Percentiles rank a stretch among this genome's conserved stretches.
Conservation (phyloP, 1,284 basidiomycete genomes). For the Sporisorium reilianum region DNA sequence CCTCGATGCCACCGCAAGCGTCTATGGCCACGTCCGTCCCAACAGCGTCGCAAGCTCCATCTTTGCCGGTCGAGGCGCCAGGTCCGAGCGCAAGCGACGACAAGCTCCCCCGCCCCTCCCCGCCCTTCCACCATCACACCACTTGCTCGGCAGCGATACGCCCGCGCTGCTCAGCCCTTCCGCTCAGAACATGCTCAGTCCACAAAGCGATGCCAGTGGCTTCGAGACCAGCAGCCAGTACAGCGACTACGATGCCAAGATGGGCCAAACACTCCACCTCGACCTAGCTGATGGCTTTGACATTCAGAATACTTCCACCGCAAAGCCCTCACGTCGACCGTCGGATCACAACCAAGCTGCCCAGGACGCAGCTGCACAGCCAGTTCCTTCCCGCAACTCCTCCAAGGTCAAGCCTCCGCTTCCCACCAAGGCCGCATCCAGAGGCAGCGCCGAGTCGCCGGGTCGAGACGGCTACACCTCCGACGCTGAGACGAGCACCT, state of each 20-base stretch:
- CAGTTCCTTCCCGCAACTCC: constrained; percentile 27
- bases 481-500: background rate
- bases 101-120: constrained; percentile 50
- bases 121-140: constrained; percentile 11
- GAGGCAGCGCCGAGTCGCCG: constrained; percentile 35
- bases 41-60: constrained; percentile 58
- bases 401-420: constrained; percentile 27
- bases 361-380: background rate
- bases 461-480: constrained; percentile 12
- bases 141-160: constrained; percentile 15
- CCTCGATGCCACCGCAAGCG: constrained; percentile 25
- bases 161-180: constrained; percentile 31
- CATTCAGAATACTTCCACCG: constrained; percentile 9
- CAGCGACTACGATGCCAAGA: constrained; percentile 31
- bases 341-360: background rate
- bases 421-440: constrained; percentile 32
- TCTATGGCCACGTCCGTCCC: constrained; percentile 49
- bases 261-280: background rate
- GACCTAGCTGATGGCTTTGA: constrained; percentile 25
- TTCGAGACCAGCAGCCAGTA: constrained; percentile 47
- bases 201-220: constrained; percentile 34
- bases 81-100: constrained; percentile 27
- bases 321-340: background rate
- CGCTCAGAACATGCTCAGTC: constrained; percentile 27
- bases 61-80: constrained; percentile 54